A percentile compares a stretch with the other conserved stretches of the same genome.
Conservation (phyloP, 306 rosid species). For the Glycine latifolia region DNA sequence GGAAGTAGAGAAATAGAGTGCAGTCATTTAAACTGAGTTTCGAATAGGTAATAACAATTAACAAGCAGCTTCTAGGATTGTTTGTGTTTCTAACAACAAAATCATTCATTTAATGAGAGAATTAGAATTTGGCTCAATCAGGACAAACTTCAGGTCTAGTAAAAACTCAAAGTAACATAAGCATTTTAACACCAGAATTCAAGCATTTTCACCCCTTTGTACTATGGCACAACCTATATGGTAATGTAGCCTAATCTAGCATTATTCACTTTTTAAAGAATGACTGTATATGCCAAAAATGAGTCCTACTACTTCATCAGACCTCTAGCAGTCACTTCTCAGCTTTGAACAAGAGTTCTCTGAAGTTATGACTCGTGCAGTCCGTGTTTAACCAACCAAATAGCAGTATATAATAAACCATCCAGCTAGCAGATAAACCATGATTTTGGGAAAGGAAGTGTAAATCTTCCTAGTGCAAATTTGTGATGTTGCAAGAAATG, state of each 20-base stretch:
- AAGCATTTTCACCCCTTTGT: slow-evolving; percentile 9
- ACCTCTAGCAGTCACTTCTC: slow-evolving; percentile 21
- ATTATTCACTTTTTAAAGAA: slow-evolving; percentile 23
- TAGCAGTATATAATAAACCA: slow-evolving; percentile 17
- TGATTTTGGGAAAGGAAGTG: slow-evolving; percentile 26
- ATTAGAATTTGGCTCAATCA: slow-evolving; percentile 24
- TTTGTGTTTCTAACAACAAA: slow-evolving; percentile 8
- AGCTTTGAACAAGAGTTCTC: slow-evolving; percentile 13
- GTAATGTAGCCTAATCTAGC: slow-evolving; percentile 14
- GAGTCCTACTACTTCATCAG: slow-evolving; percentile 28
- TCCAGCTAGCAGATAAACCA: slow-evolving; percentile 13
- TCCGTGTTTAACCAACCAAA: slow-evolving; percentile 33
- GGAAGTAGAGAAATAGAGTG: slow-evolving; percentile 23
- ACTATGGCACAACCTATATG: slow-evolving; percentile 8
- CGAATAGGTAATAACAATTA: slow-evolving; percentile 23
- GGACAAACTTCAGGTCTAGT: background rate
- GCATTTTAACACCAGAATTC: slow-evolving; percentile 23
- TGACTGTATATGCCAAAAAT: slow-evolving; percentile 27
- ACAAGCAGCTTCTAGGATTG: background rate
- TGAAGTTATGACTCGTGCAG: background rate
- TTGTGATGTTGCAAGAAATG: slow-evolving; percentile 37
- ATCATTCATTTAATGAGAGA: background rate
- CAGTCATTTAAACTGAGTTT: slow-evolving; percentile 24
- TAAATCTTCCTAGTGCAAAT: slow-evolving; percentile 19
- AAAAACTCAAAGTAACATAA: slow-evolving; percentile 10